These are phyloP conservation scores for Neofusicoccum umdonicola DNA, from an alignment of 2,329 filamentous ascomycete species.

Conservation along the genomic window DNA sequence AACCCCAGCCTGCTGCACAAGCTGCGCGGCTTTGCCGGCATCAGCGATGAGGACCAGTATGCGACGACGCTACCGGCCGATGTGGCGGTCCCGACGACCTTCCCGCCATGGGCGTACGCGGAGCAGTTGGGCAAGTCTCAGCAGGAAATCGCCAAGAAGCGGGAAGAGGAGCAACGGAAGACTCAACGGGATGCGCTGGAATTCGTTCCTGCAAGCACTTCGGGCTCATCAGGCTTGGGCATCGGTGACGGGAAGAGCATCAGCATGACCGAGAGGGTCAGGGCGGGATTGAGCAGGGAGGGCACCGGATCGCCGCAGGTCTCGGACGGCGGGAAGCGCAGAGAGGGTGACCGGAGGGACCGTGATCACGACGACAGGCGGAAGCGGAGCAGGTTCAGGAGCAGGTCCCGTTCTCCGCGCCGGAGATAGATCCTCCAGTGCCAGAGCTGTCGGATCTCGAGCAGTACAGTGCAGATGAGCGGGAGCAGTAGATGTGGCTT, in stretches of 20 bases:
- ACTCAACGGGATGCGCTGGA: constrained; percentile 31
- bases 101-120: constrained; percentile 44
- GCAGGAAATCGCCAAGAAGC: constrained; percentile 34
- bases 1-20: constrained; percentile 73
- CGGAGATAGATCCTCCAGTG: constrained; percentile 19
- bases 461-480: not conserved
- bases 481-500: not conserved
- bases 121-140: constrained; percentile 43
- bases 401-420: constrained; percentile 32
- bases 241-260: constrained; percentile 1
- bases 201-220: constrained; percentile 32
- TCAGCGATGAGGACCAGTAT: constrained; percentile 61
- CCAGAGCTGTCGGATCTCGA: not conserved
- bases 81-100: constrained; percentile 39
- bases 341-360: constrained; percentile 31
- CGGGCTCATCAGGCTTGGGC: constrained; percentile 22
- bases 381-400: constrained; percentile 23
- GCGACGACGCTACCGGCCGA: constrained; percentile 53
- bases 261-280: constrained; percentile 14
- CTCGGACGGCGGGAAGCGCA: constrained; percentile 28
- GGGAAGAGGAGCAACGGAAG: constrained; percentile 31
- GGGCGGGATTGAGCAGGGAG: constrained; percentile 12
- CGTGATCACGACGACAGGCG: constrained; percentile 21
- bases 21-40: constrained; percentile 66
- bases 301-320: constrained; percentile 18